phyloP scores from a whole-genome alignment of 768 basidiomycete species.

The Lactifluus rugatus region DNA sequence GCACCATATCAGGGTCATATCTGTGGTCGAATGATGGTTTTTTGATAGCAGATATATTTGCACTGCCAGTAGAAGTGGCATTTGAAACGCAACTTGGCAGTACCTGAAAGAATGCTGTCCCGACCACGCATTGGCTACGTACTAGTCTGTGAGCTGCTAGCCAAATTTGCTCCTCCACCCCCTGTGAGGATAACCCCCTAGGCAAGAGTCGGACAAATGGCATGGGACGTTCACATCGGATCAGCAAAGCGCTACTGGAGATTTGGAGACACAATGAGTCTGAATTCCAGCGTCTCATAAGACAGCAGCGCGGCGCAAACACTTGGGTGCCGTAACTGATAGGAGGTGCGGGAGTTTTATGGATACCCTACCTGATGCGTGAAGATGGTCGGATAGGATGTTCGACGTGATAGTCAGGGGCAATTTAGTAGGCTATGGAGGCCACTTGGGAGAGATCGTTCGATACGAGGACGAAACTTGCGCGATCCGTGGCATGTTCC shows the following conservation, averaged over 20 bases:
- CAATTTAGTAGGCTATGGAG: not conserved
- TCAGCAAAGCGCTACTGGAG: not conserved
- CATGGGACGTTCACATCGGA: too few species aligned
- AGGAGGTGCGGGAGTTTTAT: not conserved
- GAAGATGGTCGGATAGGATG: not conserved
- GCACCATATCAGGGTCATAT: not conserved
- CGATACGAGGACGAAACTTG: not conserved
- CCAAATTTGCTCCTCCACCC: too few species aligned
- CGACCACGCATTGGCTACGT: too few species aligned
- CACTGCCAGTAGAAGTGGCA: too few species aligned
- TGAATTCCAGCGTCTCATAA: too few species aligned
- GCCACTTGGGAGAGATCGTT: not conserved
- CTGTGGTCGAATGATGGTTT: not conserved
- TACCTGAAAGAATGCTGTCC: not conserved
- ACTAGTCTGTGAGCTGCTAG: not conserved
- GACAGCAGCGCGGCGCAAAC: not conserved
- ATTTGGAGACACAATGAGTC: too few species aligned
- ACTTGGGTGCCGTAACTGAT: not conserved
- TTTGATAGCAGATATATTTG: not conserved
- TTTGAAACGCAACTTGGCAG: not conserved
- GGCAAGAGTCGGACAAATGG: too few species aligned
- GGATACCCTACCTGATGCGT: not conserved
- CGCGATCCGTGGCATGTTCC: not conserved
- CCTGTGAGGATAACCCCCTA: not conserved
- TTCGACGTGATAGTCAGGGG: not conserved